Evolutionary conservation across 768 basidiomycete species (phyloP), one percentile per base, ranked within the genome.

Genomic region (Rhodocollybia butyracea): DNA sequence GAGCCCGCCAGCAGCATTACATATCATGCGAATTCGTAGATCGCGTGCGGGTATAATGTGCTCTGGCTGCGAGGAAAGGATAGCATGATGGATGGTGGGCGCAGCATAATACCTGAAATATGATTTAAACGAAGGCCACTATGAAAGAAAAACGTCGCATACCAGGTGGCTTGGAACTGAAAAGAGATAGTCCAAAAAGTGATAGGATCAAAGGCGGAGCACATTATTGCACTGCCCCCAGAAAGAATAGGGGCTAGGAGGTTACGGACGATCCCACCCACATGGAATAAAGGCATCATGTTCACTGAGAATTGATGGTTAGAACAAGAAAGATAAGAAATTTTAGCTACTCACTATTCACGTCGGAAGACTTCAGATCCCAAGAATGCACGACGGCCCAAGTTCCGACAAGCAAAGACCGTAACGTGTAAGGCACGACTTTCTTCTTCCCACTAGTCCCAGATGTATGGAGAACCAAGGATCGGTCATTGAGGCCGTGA

Each of bases 221-320:
- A 82, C 65, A 85, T 76, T 57, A 83, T 79, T 2, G 82, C 70
- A 54, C 76, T 76, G 13, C 80, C 80, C 5, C 80, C 78, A n/a
- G 80, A 77, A 51, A 81, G 69, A 2, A 83, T 65, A 10, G 83
- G 81, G n/a, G 82, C 79, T 19, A 82, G 70, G 19, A 85, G 71
- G 61, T 81, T 83, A 46, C 80, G 77, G 36, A 83, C 76, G 45
- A 85, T 79, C 21, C 83, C 83, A 27, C 83, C 82, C 38, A 84
- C 81, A 59, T 82, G 81, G 69, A 83, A 83, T 22, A 81, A 70
- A 40, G 82, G 82, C 83, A 79, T 81, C 71, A 79, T 71, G 45
- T 73, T 74, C 57, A 75, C 75, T 74, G 46, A 17, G 31, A 22
- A n/a, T 39, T n/a, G 13, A 22, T 31, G 38, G 30, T 38, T 15